Conservation (phyloP, 495 filamentous ascomycete genomes). For the Tuber melanosporum region DNA sequence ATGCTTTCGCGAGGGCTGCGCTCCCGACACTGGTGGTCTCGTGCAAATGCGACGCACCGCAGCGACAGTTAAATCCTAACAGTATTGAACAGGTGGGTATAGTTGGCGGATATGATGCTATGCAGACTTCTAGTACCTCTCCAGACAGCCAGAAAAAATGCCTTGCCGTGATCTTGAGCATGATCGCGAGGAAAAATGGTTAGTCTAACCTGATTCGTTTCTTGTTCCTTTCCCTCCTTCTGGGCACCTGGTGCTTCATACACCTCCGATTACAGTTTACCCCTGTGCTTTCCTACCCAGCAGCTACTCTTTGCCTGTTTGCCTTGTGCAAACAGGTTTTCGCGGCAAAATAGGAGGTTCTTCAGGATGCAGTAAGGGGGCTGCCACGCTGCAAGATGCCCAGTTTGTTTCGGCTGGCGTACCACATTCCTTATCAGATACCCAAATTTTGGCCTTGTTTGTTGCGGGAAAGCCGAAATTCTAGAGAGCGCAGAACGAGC, state of each 20-base stretch:
- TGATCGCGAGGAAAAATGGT: conserved; percentile 57
- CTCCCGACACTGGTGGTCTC: conserved; percentile 72
- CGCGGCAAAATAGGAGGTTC: conserved; percentile 23
- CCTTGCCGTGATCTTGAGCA: conserved; percentile 66
- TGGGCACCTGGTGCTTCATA: neutral
- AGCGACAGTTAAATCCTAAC: conserved; percentile 53
- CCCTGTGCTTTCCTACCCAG: conserved; percentile 14
- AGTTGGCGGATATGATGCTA: conserved; percentile 59
- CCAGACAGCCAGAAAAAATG: conserved; percentile 72
- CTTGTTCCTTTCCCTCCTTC: conserved; percentile 22
- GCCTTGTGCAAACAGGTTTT: conserved; percentile 18
- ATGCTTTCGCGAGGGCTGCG: conserved; percentile 58
- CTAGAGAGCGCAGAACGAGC: conserved; percentile 17
- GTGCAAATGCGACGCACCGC: conserved; percentile 73
- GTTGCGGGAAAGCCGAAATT: conserved; percentile 19
- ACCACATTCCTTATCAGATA: conserved; percentile 41
- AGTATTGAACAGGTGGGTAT: conserved; percentile 55
- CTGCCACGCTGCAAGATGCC: conserved; percentile 16
- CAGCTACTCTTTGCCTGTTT: conserved; percentile 17
- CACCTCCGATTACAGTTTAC: neutral
- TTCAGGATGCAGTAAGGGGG: conserved; percentile 15
- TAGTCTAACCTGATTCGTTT: conserved; percentile 44
- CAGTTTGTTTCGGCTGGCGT: conserved; percentile 33
- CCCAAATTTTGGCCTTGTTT: conserved; percentile 19
- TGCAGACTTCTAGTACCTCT: conserved; percentile 62